Evolutionary conservation across 2,329 filamentous ascomycete genomes (phyloP).

Genomic region (Fusarium sp.): DNA sequence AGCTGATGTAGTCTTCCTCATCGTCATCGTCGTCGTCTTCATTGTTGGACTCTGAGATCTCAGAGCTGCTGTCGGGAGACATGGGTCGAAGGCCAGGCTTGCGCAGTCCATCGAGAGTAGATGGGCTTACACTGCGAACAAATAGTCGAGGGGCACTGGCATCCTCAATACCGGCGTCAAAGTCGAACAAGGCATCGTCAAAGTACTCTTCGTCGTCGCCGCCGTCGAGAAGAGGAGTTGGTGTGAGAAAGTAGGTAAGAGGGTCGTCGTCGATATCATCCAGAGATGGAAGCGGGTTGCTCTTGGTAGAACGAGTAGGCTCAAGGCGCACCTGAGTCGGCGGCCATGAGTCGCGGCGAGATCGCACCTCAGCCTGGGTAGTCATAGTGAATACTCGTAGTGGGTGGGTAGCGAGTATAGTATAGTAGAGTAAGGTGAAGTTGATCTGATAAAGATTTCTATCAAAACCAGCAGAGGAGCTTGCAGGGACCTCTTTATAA

Average conservation of each 20-base stretch:
- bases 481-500: conserved; percentile 30
- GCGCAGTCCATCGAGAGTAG: conserved; percentile 65
- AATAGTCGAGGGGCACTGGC: conserved; percentile 59
- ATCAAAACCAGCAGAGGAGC: conserved; percentile 11
- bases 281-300: conserved; percentile 59
- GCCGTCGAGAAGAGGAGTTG: conserved; percentile 59
- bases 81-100: conserved; percentile 54
- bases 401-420: background rate
- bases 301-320: conserved; percentile 57
- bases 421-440: background rate
- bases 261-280: conserved; percentile 67
- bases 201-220: conserved; percentile 53
- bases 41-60: conserved; percentile 61
- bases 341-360: conserved; percentile 64
- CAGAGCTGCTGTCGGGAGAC: conserved; percentile 49
- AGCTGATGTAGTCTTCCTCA: conserved; percentile 65
- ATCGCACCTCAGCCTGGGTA: conserved; percentile 50
- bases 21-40: conserved; percentile 63
- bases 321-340: conserved; percentile 64
- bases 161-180: conserved; percentile 71
- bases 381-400: conserved; percentile 52
- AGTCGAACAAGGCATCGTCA: conserved; percentile 62
- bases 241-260: conserved; percentile 69
- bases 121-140: conserved; percentile 69
- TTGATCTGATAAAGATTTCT: conserved; percentile 17